Evolutionary conservation across 2,329 filamentous ascomycete genomes (phyloP).

Genomic region (Curvularia lunata): DNA sequence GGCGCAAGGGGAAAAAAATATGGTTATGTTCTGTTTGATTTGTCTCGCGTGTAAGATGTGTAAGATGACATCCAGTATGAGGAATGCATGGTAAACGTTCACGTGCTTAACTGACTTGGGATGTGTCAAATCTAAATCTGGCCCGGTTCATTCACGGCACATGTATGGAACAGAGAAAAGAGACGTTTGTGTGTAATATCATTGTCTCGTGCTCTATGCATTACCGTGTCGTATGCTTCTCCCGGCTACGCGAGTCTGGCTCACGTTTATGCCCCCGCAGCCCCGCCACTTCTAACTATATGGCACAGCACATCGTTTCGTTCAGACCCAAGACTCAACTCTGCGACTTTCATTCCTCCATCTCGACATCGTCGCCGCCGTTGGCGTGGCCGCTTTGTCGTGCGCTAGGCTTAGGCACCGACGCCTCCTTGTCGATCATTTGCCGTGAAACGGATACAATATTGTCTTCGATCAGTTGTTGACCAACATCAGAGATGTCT

Average conservation of each 20-base stretch:
- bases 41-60: no score
- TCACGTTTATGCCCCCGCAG: not conserved
- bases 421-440: conserved; percentile 99
- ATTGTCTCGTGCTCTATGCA: conserved; percentile 24
- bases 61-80: no score
- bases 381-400: conserved; percentile 37
- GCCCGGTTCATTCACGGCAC: no score
- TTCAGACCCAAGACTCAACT: not conserved
- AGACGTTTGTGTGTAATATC: conserved; percentile 3
- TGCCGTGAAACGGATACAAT: conserved; percentile 97
- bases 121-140: not conserved
- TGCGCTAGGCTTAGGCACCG: conserved; percentile 67
- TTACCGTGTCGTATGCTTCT: conserved; percentile 17
- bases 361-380: conserved; percentile 42
- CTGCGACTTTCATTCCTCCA: conserved; percentile 14
- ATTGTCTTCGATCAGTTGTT: conserved; percentile 98
- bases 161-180: not conserved
- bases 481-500: conserved; percentile 93
- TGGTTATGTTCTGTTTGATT: no score
- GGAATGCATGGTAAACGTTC: no score
- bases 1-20: no score
- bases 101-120: no score
- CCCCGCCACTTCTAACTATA: not conserved
- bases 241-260: not conserved
- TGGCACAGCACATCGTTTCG: not conserved